Evolutionary conservation across 1,284 basidiomycete species (phyloP).

Genomic region (Golubevia sp.): DNA sequence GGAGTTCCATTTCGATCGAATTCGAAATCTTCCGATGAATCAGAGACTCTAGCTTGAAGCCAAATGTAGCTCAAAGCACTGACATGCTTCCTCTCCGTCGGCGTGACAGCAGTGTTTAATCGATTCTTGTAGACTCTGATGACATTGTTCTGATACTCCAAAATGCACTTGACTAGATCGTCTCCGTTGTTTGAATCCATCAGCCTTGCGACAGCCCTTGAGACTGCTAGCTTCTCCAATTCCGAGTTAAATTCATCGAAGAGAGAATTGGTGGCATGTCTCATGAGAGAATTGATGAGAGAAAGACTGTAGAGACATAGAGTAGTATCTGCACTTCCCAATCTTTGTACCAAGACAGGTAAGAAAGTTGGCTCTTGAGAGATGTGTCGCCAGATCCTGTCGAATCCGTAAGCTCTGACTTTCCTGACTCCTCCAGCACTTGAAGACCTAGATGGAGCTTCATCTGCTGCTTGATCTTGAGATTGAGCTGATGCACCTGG

Average conservation of each 20-base stretch:
- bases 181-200: constrained; percentile 86
- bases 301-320: constrained; percentile 34
- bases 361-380: constrained; percentile 45
- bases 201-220: constrained; percentile 67
- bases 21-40: constrained; percentile 1
- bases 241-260: constrained; percentile 80
- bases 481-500: constrained; percentile 7
- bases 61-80: constrained; percentile 48
- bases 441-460: neutral
- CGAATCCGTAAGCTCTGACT: constrained; percentile 48
- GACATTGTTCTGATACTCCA: constrained; percentile 89
- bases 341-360: constrained; percentile 41
- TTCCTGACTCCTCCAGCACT: constrained; percentile 9
- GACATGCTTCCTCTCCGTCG: constrained; percentile 46
- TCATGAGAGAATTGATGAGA: constrained; percentile 77
- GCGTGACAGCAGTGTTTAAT: constrained; percentile 73
- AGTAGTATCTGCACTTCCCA: constrained; percentile 54
- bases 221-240: constrained; percentile 77
- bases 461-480: neutral
- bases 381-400: constrained; percentile 44
- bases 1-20: neutral
- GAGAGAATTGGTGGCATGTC: constrained; percentile 74
- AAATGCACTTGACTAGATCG: constrained; percentile 80
- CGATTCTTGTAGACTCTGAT: constrained; percentile 78
- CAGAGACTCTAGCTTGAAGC: constrained; percentile 42